Evolutionary conservation across 139 green algal species (phyloP), one percentile per base, ranked within the genome.

Genomic region (Volvox africanus): DNA sequence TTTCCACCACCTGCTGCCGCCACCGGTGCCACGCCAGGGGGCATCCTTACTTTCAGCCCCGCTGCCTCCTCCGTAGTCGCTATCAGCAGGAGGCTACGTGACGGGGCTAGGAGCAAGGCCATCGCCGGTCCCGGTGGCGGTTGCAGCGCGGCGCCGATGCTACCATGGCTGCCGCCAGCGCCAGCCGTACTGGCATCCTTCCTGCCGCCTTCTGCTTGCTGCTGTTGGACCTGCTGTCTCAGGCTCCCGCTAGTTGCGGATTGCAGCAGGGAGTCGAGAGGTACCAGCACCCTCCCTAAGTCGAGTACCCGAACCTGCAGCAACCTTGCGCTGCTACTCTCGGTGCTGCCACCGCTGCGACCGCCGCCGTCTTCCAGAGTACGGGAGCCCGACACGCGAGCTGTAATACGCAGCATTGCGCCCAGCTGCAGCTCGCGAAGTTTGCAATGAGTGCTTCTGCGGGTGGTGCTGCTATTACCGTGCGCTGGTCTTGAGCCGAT

Each of bases 231-330:
- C 21, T 2, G 76, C 33, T 32, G 32, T 61, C 30, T 2, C 33
- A 28, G 33, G 28, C 17, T 55, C 44, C 44, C 44, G 44, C 9
- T 17, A 13, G 76, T 35, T 82, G 2, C 76, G 12, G 50, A 30
- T 14, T 32, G 13, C 81, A 87, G 81, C 81, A 87, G 30, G 11
- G 37, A 30, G 2, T 76, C n/a, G n/a, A 87, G 30, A 22, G 35
- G 37, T 32, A 87, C 81, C 0, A 2, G 1, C 14, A 87, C n/a
- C 11, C 61, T 6, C 0, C 61, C 81, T 61, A 87, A 1, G 30
- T 87, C 81, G 30, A 87, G 32, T 20, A 32, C 35, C 30, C 81
- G 3, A 32, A 87, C 81, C 32, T 50, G 81, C 61, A 77, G 61
- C 61, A n/a, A n/a, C 35, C 21, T 30, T 21, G 28, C 30, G 18